Evolutionary conservation across 2,329 filamentous ascomycete genomes (phyloP), one percentile per base, ranked within the genome.

Genomic region (Calonectria montana): DNA sequence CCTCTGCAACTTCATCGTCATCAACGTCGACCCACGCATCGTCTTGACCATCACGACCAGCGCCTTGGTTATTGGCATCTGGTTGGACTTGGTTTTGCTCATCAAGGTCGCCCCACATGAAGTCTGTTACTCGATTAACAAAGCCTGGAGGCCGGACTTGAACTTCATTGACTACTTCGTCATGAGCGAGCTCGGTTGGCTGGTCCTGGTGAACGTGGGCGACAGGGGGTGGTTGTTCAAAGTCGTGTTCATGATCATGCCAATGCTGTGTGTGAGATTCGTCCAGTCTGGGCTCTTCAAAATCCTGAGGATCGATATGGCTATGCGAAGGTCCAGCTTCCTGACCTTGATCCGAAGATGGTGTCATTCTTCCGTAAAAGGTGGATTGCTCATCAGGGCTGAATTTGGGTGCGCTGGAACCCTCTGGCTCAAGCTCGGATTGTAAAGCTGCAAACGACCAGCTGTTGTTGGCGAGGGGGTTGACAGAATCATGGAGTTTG

Each of bases 91-190:
- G 76, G 29, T 53, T 71, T 80, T 73, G 75, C 9, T 82, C 78
- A 37, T 89, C 87, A 6, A 92, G 83, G 43, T 88, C 87, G 10
- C 88, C 88, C 89, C 90, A 92, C 86, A 93, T 89, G 77, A 91
- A 92, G 71, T 92, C 86, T 1, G 89, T 87, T 15, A 92, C 74
- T 35, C 80, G 76, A 25, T 74, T 77, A 16, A 81, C 78, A 29
- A 83, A 68, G 25, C 81, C 80, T 59, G 70, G 71, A 10, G 63
- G 67, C 12, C 59, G 70, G 10, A 67, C 75, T n/a, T 71, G 71
- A 16, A 35, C 71, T 37, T 69, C 70, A 21, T 78, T 74, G 8
- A 48, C 74, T 48, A 73, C 74, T 8, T 69, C 74, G 13, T 50
- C 65, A 37, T 66, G 47, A 8, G 67, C 61, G 29, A 72, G 74